Percentiles rank a stretch among this genome's conserved stretches.
Conservation (phyloP, 768 basidiomycete genomes). For the Ramaria sp. region DNA sequence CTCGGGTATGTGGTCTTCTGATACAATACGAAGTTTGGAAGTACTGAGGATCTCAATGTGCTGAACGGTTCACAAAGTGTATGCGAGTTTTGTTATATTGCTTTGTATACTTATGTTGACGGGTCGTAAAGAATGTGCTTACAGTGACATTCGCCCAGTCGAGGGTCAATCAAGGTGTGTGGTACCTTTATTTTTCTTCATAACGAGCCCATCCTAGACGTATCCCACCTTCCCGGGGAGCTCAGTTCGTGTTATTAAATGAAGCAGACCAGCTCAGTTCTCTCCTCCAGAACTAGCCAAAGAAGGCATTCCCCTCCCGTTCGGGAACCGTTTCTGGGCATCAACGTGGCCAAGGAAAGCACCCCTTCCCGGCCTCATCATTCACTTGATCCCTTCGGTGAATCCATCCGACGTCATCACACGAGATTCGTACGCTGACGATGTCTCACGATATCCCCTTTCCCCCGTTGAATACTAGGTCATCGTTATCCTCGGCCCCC, state of each 20-base stretch:
- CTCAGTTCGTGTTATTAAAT: too few relatives aligned
- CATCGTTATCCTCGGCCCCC: conserved; percentile 45
- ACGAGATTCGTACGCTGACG: too few relatives aligned
- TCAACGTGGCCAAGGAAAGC: conserved; percentile 53
- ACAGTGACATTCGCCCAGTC: conserved; percentile 38
- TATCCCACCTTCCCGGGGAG: too few relatives aligned
- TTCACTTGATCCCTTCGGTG: conserved; percentile 45
- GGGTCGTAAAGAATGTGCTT: conserved; percentile 19
- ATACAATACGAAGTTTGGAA: too few relatives aligned
- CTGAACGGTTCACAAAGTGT: too few relatives aligned
- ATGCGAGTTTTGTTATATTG: too few relatives aligned
- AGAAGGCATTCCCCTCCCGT: conserved; percentile 51
- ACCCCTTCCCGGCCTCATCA: conserved; percentile 43
- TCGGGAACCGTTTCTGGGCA: conserved; percentile 50
- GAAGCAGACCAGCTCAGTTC: not conserved
- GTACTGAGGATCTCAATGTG: too few relatives aligned
- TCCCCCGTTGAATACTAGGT: conserved; percentile 17
- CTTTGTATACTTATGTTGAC: not conserved
- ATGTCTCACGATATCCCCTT: too few relatives aligned
- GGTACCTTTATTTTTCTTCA: not conserved
- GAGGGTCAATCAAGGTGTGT: conserved; percentile 40
- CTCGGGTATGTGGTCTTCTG: too few relatives aligned
- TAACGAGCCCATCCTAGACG: not conserved
- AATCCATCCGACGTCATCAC: conserved; percentile 6
- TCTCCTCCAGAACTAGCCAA: conserved; percentile 39